phyloP scores from a whole-genome alignment of 805 yeast species.

The Candida bentonensis region DNA sequence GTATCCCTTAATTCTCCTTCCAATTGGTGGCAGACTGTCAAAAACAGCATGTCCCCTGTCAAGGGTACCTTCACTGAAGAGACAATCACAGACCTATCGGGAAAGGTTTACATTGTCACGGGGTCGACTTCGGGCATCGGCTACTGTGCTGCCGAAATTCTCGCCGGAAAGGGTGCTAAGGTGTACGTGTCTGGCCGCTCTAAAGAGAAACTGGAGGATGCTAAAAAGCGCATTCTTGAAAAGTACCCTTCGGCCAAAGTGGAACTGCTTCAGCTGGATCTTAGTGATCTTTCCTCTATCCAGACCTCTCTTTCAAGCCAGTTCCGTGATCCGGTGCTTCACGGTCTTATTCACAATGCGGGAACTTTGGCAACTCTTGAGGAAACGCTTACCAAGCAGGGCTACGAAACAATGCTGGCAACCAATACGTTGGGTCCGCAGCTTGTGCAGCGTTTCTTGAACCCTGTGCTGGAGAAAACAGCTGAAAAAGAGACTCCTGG shows the following conservation, averaged over 20 bases:
- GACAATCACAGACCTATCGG: constrained; percentile 20
- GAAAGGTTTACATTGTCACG: constrained; percentile 21
- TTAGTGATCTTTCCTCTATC: constrained; percentile 28
- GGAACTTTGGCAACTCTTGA: constrained; percentile 25
- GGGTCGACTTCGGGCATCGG: constrained; percentile 18
- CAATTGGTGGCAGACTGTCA: constrained; percentile 2
- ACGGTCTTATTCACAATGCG: constrained; percentile 30
- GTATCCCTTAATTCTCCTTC: too few relatives aligned
- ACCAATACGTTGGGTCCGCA: constrained; percentile 34
- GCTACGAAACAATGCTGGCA: constrained; percentile 33
- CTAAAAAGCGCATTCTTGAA: constrained; percentile 17
- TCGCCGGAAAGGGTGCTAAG: constrained; percentile 20
- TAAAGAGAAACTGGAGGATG: constrained; percentile 19
- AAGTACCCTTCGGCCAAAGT: constrained; percentile 13
- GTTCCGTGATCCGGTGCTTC: constrained; percentile 10
- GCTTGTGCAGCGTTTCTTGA: constrained; percentile 24
- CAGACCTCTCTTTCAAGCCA: constrained; percentile 11
- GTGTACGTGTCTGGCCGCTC: constrained; percentile 28
- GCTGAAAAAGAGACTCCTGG: constrained; percentile 16
- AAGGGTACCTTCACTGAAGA: constrained; percentile 6
- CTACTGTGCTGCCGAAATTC: constrained; percentile 10
- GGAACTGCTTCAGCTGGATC: constrained; percentile 10
- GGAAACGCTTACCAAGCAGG: constrained; percentile 24
- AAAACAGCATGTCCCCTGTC: neutral
- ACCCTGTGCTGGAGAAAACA: constrained; percentile 25